These are phyloP conservation scores for Tulasnella sp. DNA, from an alignment of 768 basidiomycete genomes.

Conservation along the genomic window DNA sequence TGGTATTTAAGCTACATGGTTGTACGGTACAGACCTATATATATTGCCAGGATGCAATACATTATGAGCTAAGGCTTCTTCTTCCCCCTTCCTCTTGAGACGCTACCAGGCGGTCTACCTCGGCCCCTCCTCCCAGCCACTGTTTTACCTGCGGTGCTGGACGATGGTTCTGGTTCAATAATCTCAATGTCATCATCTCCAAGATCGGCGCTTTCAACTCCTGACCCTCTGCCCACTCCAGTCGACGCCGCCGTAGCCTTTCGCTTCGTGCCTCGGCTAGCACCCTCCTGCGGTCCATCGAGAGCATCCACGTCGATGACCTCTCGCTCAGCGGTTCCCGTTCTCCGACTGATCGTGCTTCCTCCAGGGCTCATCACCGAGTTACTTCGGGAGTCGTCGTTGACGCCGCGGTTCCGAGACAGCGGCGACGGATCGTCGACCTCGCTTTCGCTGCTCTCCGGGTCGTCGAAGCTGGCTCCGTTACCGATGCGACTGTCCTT, in stretches of 20 bases:
- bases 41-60: neutral
- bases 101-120: slow-evolving; percentile 10
- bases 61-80: slow-evolving; percentile 10
- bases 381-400: slow-evolving; percentile 13
- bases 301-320: slow-evolving; percentile 28
- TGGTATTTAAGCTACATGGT: neutral
- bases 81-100: slow-evolving; percentile 21
- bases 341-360: slow-evolving; percentile 15
- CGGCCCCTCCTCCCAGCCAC: neutral
- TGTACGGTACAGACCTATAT: neutral
- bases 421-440: neutral
- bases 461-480: slow-evolving; percentile 1
- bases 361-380: slow-evolving; percentile 24
- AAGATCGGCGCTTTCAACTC: neutral
- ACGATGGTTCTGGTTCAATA: slow-evolving; percentile 12
- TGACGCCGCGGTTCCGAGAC: neutral
- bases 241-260: neutral
- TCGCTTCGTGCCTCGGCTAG: slow-evolving; percentile 11
- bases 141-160: neutral
- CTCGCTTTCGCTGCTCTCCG: slow-evolving; percentile 21
- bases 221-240: neutral
- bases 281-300: slow-evolving; percentile 12
- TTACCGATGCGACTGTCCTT: slow-evolving; percentile 25
- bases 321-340: slow-evolving; percentile 17
- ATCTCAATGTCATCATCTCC: slow-evolving; percentile 27